Base-by-base conservation (phyloP, 306 rosid species). In the Lotus japonicus region DNA sequence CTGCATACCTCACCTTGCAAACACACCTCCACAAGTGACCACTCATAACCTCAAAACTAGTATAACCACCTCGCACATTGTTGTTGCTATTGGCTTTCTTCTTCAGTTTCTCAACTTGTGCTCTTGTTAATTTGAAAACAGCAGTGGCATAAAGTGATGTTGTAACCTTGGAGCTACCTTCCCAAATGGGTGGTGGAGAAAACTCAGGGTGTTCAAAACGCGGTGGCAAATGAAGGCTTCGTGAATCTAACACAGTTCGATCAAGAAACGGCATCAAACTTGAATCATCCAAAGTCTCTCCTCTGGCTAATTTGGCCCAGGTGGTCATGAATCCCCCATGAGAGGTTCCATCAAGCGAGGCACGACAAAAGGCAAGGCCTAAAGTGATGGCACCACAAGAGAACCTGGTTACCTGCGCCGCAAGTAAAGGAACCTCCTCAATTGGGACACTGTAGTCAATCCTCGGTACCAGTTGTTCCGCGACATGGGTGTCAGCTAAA, bases 21-120 rank as follows among this genome's bases (percentile, higher is more conserved):
- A 77, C 79, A 7, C 81, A 76, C 28, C 54, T 75, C 84, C 87
- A 83, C 11, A 83, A 46, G 28, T 79, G 77, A 12, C 87, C 81
- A 5, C 45, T 36, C 6, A 83, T 68, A 2, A 79, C 79, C 66
- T 79, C 83, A 56, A 78, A 75, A 26, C 78, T 51, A 7, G 85
- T 66, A 8, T 10, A 76, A 50, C 28, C 1, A 7, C 54, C 2
- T 3, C 3, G 54, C 2, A 49, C 54, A 10, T 48, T 17, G 28
- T 50, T 50, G 28, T 17, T 17, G 12, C 3, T 21, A 2, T 15
- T 16, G 1, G 11, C 72, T 23, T 72, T 71, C 21, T 39, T 36
- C 74, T 64, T 62, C 1, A 83, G 36, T 6, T 14, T 72, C 54
- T 51, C 58, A 52, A 83, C 79, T 58, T 79, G 84, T 8, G 2